Base-by-base conservation (phyloP, 495 filamentous ascomycete species). In the Corynascus novoguineensis region DNA sequence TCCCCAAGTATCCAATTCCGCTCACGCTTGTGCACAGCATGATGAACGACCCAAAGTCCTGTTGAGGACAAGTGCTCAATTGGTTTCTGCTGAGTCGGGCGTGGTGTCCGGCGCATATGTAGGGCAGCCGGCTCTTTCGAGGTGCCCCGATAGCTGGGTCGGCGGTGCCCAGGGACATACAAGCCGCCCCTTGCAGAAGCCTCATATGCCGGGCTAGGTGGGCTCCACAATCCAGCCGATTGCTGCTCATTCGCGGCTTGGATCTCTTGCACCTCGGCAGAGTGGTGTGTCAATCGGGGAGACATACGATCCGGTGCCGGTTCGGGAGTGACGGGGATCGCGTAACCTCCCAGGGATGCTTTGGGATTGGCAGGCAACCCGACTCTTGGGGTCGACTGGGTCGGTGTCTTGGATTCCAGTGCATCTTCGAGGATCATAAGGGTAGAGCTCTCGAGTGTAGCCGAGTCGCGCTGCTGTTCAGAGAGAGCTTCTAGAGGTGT, bases 71-170 rank as follows among this genome's bases (percentile, higher is more conserved):
- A 52, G 6, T 8, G 53, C 9, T 66, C 62, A 14, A 73, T 41
- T 10, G 71, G 63, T 55, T 64, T 61, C 17, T 61, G 50, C 19
- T 59, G 55, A 3, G 47, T 53, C n/a, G 64, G 56, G 11, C 65
- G 71, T 25, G 61, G 56, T 15, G 47, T 64, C 46, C 60, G 69
- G 28, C 55, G 57, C 50, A 70, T 65, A 22, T 61, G 47, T 48
- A 65, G 60, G 35, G 70, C 72, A 37, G 67, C 71, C 40, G 72
- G 69, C 52, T 71, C 64, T 57, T 68, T 59, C 21, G 65, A 41
- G 14, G 71, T 73, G 27, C 65, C 69, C 21, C 72, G 72, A 54
- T 57, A 70, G 32, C 63, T 60, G 12, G 46, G 41, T 19, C 67
- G 64, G 27, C 53, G 41, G 45, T 54, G 12, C 24, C 61, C 51